phyloP scores from a whole-genome alignment of 2,329 filamentous ascomycete genomes.

The Diaporthe ampelina region DNA sequence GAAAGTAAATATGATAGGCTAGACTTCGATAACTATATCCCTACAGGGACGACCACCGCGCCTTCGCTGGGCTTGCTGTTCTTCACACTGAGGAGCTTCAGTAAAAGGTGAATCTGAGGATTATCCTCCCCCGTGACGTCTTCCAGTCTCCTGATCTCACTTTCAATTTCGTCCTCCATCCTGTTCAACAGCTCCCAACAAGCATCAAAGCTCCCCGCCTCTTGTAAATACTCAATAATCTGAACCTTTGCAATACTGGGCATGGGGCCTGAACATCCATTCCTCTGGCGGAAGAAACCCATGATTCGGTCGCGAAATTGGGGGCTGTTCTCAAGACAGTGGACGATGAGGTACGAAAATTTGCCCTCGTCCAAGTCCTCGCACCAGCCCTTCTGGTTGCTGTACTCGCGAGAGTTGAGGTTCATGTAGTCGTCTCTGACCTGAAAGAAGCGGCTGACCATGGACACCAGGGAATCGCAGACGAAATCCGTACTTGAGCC shows the following conservation, averaged over 20 bases:
- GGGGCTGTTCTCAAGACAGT: slow-evolving; percentile 2
- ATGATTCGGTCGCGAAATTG: slow-evolving; percentile 6
- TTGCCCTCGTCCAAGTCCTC: slow-evolving; percentile 28
- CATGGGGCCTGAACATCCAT: slow-evolving; percentile 1
- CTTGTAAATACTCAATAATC: slow-evolving; percentile 14
- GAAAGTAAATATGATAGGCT: too few relatives aligned
- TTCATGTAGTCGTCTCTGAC: slow-evolving; percentile 27
- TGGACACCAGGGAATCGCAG: neutral
- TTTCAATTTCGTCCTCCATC: neutral
- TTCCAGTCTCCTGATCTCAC: slow-evolving; percentile 4
- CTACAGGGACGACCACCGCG: neutral
- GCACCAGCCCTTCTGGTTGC: slow-evolving; percentile 12
- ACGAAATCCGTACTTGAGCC: neutral
- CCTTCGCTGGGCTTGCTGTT: neutral
- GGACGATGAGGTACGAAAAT: slow-evolving; percentile 16
- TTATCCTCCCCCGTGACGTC: slow-evolving; percentile 4
- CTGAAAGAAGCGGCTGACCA: slow-evolving; percentile 26
- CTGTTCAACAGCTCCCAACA: slow-evolving; percentile 12
- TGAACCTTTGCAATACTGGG: slow-evolving; percentile 6
- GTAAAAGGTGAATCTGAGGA: slow-evolving; percentile 10
- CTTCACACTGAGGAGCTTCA: slow-evolving; percentile 5
- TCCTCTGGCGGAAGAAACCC: slow-evolving; percentile 17
- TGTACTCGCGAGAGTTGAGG: slow-evolving; percentile 11
- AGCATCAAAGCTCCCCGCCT: neutral
- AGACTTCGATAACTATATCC: neutral